Base-by-base conservation (phyloP, 2,329 filamentous ascomycete species). In the Colletotrichum sp. region DNA sequence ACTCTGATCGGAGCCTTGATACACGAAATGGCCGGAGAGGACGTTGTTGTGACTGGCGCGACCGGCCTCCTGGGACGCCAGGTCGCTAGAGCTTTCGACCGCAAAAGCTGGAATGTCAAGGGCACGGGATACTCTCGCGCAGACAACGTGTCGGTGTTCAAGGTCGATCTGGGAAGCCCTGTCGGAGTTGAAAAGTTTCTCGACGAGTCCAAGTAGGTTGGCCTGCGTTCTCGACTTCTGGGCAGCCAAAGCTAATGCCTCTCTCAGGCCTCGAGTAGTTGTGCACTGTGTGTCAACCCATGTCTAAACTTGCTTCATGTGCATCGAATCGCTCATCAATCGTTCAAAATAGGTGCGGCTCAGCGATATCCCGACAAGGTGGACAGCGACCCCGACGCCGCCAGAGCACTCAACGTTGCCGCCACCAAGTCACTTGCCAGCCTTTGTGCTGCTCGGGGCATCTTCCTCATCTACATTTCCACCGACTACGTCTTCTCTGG, bases 331-430 rank as follows among this genome's bases (percentile, higher is more conserved):
- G 34, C 68, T 48, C 36, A 66, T 48, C 10, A 55, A 16, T 64
- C 38, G 67, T 48, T 18, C 21, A 12, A 18, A 52, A 48, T 77
- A 96, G 94, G 94, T 82, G 96, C 96, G 55, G 96, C 96, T 61
- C 96, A 98, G 84, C 92, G 95, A 77, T 98, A 94, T 81, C 96
- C 96, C 3, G 96, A 98, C 84, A 94, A 94, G 82, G 96, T 96
- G 81, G 94, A 96, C 80, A 90, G 91, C 78, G 92, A 98, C 82
- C 96, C 95, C 4, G 91, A 93, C 75, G 94, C 92, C 70, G 95
- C 95, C 5, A 91, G 90, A 76, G 90, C 89, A 21, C 88, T 98
- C 80, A 98, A 98, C 81, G 92, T 96, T 15, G 88, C 91, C 5
- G 94, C 95, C 4, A 94, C 94, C 63, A 86, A 88, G 64, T 85